Evolutionary conservation across 225 moss, liverwort and hornwort genomes (phyloP), one percentile per base, ranked within the genome.

Genomic region (Pseudisothecium myosuroides): DNA sequence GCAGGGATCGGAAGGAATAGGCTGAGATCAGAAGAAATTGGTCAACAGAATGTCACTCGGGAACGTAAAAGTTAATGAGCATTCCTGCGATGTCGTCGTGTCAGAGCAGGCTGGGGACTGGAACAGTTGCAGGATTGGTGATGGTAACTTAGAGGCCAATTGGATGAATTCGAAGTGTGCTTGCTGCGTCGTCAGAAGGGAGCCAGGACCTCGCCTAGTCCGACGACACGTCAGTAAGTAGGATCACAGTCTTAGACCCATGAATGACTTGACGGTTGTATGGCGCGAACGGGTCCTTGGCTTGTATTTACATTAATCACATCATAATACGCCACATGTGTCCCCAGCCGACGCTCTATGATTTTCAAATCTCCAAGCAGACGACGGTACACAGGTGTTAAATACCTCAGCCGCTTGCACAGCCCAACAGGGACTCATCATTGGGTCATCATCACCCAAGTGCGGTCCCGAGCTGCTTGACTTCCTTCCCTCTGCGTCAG

Each of bases 351-450:
- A 91, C 87, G 55, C 62, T 87, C 56, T 54, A 79, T 64, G 86
- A 91, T 91, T 36, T 86, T 89, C 89, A 91, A 89, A 89, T 89
- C 91, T 91, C 78, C 63, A 86, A 60, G n/a, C 86, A 83, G 89
- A 72, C 86, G 47, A 85, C 64, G 49, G 86, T 87, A 87, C 89
- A 28, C 26, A 72, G 64, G 39, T 47, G 14, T 78, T 83, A 49
- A 87, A 75, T 28, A 39, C 61, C 32, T 47, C 32, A 26, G 83
- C 24, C 80, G 63, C 67, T 59, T 32, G 36, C 60, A 12, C 13
- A 47, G 41, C 12, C 22, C 34, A 55, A 3, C n/a, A 72, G 82
- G 22, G 64, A 39, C 47, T 49, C 78, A 91, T 89, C 78, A 91
- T 87, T 61, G 76, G 68, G 54, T 41, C 87, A 87, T 91, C 83